Conservation (phyloP, 2,329 filamentous ascomycete genomes). For the Diaporthe velutina region DNA sequence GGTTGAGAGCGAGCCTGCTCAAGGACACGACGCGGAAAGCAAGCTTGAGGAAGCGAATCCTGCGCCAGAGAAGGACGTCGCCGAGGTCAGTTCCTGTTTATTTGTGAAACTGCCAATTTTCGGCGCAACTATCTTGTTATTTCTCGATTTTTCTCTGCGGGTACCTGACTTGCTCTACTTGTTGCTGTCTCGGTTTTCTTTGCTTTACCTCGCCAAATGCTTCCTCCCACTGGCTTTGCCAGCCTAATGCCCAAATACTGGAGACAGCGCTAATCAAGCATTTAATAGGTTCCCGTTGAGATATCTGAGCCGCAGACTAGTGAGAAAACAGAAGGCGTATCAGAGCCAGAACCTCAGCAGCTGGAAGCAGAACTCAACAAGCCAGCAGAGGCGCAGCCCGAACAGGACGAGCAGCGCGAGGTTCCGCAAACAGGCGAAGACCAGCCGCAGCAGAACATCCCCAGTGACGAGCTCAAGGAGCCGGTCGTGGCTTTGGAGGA, state of each 20-base stretch:
- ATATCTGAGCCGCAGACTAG: background rate
- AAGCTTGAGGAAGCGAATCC: background rate
- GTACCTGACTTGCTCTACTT: background rate
- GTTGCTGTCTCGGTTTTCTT: background rate
- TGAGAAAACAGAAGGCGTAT: background rate
- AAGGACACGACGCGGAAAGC: background rate
- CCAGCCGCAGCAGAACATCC: background rate
- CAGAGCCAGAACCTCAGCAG: constrained; percentile 3
- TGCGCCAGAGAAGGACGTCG: constrained; percentile 1
- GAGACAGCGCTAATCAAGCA: background rate
- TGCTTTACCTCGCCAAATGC: no score
- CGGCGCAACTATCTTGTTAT: background rate
- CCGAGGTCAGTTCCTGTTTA: background rate
- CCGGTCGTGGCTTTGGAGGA: constrained; percentile 16
- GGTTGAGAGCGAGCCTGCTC: background rate
- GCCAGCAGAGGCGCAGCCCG: background rate
- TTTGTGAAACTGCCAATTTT: background rate
- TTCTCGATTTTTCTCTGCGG: no score
- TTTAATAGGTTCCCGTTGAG: constrained; percentile 4
- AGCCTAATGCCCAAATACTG: background rate
- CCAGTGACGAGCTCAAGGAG: constrained; percentile 23
- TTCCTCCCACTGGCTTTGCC: background rate
- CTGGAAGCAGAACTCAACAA: background rate
- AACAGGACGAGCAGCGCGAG: background rate
- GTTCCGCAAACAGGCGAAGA: background rate